phyloP scores from a whole-genome alignment of 805 yeast species.

The Starmera pachycereana region DNA sequence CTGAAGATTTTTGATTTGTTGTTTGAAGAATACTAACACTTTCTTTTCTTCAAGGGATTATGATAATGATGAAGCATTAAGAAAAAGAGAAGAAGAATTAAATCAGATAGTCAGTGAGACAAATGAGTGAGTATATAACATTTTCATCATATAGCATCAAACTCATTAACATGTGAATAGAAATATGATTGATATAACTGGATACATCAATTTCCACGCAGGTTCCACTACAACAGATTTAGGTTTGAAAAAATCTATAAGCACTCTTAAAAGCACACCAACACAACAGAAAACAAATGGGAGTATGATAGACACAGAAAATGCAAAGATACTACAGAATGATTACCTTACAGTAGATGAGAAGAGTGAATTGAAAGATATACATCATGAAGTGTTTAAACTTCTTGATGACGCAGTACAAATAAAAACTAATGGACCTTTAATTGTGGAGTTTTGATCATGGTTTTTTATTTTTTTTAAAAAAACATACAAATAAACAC shows the following conservation, averaged over 20 bases:
- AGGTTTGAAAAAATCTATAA: constrained; percentile 7
- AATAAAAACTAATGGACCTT: constrained; percentile 11
- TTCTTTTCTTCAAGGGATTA: constrained; percentile 5
- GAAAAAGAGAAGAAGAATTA: constrained; percentile 34
- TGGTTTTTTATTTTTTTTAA: too few relatives aligned
- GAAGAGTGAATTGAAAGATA: constrained; percentile 5
- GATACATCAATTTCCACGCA: constrained; percentile 11
- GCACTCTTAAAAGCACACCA: constrained; percentile 1
- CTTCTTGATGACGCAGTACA: constrained; percentile 6
- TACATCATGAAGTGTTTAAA: constrained; percentile 7
- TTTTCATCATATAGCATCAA: not conserved
- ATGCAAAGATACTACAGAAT: not conserved
- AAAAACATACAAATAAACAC: too few relatives aligned
- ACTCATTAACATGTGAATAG: constrained; percentile 1
- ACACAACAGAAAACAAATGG: not conserved
- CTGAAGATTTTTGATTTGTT: not conserved
- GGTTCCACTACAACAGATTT: constrained; percentile 6
- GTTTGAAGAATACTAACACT: constrained; percentile 1
- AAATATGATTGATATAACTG: constrained; percentile 14
- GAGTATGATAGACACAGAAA: not conserved
- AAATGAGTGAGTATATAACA: constrained; percentile 9
- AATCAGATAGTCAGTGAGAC: constrained; percentile 35
- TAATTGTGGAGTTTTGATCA: constrained; percentile 10
- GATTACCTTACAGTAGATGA: constrained; percentile 6
- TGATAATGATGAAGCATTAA: constrained; percentile 13